Evolutionary conservation across 164 flowering plant species (phyloP).

Genomic region (Protea cynaroides): DNA sequence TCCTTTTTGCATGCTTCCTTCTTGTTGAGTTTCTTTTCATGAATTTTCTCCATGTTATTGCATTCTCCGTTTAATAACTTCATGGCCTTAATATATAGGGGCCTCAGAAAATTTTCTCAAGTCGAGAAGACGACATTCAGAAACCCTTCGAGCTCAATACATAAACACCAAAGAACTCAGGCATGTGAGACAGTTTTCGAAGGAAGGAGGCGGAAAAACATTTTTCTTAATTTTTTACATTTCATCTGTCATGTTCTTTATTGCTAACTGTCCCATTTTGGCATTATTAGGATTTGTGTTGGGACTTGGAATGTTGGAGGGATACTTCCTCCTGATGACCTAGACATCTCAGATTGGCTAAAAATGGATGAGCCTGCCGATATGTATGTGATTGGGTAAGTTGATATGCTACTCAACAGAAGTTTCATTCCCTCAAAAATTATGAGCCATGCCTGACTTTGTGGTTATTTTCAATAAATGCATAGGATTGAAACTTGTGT

Average conservation of each 20-base stretch:
- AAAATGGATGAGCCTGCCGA: conserved; percentile 71
- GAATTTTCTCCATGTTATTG: background rate
- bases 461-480: too few species aligned
- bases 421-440: conserved; percentile 3
- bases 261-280: conserved; percentile 8
- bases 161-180: conserved; percentile 76
- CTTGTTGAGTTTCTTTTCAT: background rate
- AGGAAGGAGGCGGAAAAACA: background rate
- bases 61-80: conserved; percentile 4
- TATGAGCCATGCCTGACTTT: too few species aligned
- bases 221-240: background rate
- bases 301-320: conserved; percentile 99
- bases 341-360: conserved; percentile 81
- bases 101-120: conserved; percentile 40
- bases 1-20: background rate
- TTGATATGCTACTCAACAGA: too few species aligned
- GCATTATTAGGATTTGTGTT: conserved; percentile 48
- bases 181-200: conserved; percentile 19
- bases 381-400: conserved; percentile 91
- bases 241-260: background rate
- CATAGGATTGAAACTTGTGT: too few species aligned
- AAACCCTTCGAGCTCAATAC: conserved; percentile 84
- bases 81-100: conserved; percentile 8
- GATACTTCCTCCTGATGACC: conserved; percentile 68
- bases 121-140: conserved; percentile 73